phyloP scores from a whole-genome alignment of 148 eudicot genomes.

The Amaranthus cruentus region DNA sequence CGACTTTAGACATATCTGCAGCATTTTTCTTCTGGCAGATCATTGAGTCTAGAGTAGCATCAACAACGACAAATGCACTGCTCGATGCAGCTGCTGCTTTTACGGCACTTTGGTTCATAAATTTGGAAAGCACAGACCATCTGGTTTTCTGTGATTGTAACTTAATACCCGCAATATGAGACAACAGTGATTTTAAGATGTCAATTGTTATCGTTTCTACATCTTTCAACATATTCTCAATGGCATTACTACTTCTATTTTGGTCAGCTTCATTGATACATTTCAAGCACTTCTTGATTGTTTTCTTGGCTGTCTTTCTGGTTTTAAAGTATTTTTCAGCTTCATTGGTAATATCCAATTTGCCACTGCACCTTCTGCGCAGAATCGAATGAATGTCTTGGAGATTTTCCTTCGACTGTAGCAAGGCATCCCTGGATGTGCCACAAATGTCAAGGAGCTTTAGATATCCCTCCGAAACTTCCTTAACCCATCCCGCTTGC shows the following conservation, averaged over 20 bases:
- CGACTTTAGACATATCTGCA: neutral
- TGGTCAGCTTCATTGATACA: conserved; percentile 21
- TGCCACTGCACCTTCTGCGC: conserved; percentile 39
- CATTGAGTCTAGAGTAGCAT: conserved; percentile 25
- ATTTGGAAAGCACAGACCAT: conserved; percentile 27
- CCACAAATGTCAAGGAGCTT: conserved; percentile 44
- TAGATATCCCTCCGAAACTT: conserved; percentile 35
- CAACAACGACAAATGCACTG: conserved; percentile 27
- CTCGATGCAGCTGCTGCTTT: conserved; percentile 3
- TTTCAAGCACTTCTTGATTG: conserved; percentile 31
- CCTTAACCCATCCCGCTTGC: conserved; percentile 23
- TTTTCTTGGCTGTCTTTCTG: conserved; percentile 32
- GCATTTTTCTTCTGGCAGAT: conserved; percentile 15
- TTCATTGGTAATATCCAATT: conserved; percentile 20
- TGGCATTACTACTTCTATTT: conserved; percentile 1
- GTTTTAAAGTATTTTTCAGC: conserved; percentile 21
- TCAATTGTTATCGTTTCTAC: conserved; percentile 16
- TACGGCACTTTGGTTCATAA: conserved; percentile 14
- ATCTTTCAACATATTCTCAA: conserved; percentile 6
- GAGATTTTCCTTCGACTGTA: conserved; percentile 31
- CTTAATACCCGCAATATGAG: conserved; percentile 11
- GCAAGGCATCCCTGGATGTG: conserved; percentile 30
- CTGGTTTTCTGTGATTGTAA: conserved; percentile 9
- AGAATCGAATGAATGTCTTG: conserved; percentile 34
- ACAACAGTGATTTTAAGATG: conserved; percentile 14